These are phyloP conservation scores for Zopfochytrium polystomum DNA, from an alignment of 371 early-diverging fungal species.

Conservation along the genomic window DNA sequence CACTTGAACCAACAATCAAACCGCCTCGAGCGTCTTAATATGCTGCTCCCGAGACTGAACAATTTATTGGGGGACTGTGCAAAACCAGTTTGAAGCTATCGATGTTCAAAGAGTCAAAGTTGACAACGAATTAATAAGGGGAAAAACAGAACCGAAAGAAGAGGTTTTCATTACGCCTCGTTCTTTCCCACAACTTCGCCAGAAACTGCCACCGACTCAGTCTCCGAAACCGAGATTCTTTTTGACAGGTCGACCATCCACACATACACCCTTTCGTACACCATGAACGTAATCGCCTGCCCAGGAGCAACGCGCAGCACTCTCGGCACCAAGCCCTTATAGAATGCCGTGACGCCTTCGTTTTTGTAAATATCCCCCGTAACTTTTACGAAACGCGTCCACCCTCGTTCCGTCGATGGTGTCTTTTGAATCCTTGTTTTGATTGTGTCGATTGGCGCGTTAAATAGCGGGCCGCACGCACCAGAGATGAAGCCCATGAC, in stretches of 20 bases:
- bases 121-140: no score
- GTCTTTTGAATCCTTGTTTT: constrained; percentile 95
- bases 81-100: no score
- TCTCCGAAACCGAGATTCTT: constrained; percentile 16
- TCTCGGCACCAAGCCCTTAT: constrained; percentile 93
- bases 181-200: no score
- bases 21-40: no score
- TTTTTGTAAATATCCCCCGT: constrained; percentile 67
- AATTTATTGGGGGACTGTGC: no score
- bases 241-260: constrained; percentile 28
- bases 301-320: constrained; percentile 74
- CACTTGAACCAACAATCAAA: no score
- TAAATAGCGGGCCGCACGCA: constrained; percentile 86
- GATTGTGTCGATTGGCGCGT: constrained; percentile 97
- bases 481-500: constrained; percentile 91
- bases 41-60: no score
- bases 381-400: constrained; percentile 74
- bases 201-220: constrained; percentile 18
- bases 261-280: constrained; percentile 48
- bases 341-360: constrained; percentile 91
- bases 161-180: no score
- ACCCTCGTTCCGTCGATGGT: constrained; percentile 69
- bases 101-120: no score
- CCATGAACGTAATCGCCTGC: constrained; percentile 57
- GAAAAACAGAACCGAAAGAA: no score